Base-by-base conservation (phyloP, 495 filamentous ascomycete species). In the Bacidia gigantensis region DNA sequence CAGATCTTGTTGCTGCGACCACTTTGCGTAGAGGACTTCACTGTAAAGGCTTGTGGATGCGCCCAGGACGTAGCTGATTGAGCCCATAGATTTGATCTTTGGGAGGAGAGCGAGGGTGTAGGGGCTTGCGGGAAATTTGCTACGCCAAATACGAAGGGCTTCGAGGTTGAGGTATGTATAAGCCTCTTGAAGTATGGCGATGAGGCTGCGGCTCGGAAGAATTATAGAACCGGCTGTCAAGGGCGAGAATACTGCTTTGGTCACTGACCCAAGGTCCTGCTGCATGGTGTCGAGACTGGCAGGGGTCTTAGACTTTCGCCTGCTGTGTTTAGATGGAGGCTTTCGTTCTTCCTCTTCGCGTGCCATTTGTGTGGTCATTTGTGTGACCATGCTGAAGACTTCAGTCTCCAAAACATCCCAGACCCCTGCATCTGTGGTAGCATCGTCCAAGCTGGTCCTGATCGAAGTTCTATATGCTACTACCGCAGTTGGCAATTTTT, bases 41-140 rank as follows among this genome's bases (percentile, higher is more conserved):
- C 90, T 87, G 65, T 87, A 93, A 35, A 94, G 77, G 0, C 70
- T 66, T 1, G 83, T 82, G 24, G 79, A 84, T 20, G 77, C 78
- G 22, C 85, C 88, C 0, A 94, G 73, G 12, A 88, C 74, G 49
- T 82, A 81, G 11, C 84, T 86, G 22, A 76, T 68, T 1, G 78
- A 69, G 3, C 87, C 86, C 1, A 88, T 74, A 17, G 74, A 70
- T 60, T 84, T 87, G 64, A 93, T 74, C 0, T 73, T 75, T 1
- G 86, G 77, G 0, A 89, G 72, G 39, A 94, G 65, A 50, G 73
- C 70, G 21, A 81, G 66, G 12, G 75, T 71, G 14, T 89, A 72
- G 0, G 69, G 67, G 1, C 84, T 88, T 0, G 75, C 64, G 1
- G 74, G 70, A 62, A 84, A 89, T 14, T 73, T 62, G 0, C 64